phyloP scores from a whole-genome alignment of 2,329 filamentous ascomycete species.

The Thielaviopsis musarum region DNA sequence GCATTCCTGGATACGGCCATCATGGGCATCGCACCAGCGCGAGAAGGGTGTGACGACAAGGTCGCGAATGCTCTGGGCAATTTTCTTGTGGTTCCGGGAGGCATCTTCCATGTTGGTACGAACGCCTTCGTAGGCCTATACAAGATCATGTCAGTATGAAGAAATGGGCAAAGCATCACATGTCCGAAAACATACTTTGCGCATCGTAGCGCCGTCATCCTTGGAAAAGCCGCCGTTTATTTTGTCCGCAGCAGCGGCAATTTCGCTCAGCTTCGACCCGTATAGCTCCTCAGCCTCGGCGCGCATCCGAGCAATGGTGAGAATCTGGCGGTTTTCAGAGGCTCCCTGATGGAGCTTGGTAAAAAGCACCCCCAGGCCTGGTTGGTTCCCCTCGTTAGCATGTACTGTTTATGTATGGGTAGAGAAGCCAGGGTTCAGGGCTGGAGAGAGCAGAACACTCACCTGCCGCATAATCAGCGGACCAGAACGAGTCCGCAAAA shows the following conservation, averaged over 20 bases:
- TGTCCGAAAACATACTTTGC: conserved; percentile 50
- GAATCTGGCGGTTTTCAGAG: conserved; percentile 82
- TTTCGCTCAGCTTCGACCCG: conserved; percentile 62
- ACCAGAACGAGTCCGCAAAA: conserved; percentile 97
- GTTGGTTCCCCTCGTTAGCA: conserved; percentile 13
- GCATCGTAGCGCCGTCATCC: conserved; percentile 89
- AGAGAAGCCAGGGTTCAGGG: background rate
- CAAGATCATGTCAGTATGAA: background rate
- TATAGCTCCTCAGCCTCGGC: conserved; percentile 91
- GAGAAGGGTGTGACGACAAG: conserved; percentile 88
- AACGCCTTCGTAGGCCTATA: conserved; percentile 81
- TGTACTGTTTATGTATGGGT: background rate
- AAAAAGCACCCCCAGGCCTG: conserved; percentile 81
- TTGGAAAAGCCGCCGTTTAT: conserved; percentile 67
- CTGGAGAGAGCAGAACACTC: conserved; percentile 18
- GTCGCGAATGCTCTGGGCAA: conserved; percentile 89
- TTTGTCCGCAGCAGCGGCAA: conserved; percentile 66
- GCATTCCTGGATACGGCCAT: conserved; percentile 75
- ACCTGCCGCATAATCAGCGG: conserved; percentile 90
- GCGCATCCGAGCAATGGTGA: conserved; percentile 82
- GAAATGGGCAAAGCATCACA: background rate
- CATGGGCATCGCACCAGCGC: conserved; percentile 92
- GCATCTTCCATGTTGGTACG: conserved; percentile 86
- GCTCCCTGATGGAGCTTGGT: conserved; percentile 93
- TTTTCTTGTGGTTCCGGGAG: conserved; percentile 79